These are phyloP conservation scores for Termitomyces sp. DNA, from an alignment of 768 basidiomycete species.

Conservation along the genomic window DNA sequence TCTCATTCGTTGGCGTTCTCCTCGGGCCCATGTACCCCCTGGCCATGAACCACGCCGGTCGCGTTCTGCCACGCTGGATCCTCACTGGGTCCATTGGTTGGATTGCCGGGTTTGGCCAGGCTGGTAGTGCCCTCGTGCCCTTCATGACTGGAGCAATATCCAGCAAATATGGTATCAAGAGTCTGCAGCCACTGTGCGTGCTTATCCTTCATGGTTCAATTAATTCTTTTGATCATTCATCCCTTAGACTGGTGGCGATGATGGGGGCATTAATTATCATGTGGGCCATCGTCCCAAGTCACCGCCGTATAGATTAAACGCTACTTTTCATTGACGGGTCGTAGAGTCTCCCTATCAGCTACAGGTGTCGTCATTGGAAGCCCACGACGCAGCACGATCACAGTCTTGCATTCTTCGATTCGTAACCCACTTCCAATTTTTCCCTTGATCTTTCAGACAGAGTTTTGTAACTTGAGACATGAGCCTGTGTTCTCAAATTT, in stretches of 20 bases:
- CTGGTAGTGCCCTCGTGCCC: slow-evolving; percentile 67
- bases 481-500: no score
- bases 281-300: slow-evolving; percentile 47
- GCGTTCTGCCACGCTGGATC: slow-evolving; percentile 68
- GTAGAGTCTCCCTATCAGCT: no score
- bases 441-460: no score
- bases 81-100: slow-evolving; percentile 62
- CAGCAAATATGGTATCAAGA: slow-evolving; percentile 54
- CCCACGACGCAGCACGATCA: no score
- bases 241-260: slow-evolving; percentile 50
- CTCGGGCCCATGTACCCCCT: slow-evolving; percentile 76
- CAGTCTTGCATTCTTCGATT: no score
- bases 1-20: slow-evolving; percentile 63
- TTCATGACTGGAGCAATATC: slow-evolving; percentile 72
- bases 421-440: no score
- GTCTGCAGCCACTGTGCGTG: slow-evolving; percentile 59
- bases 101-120: slow-evolving; percentile 67
- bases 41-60: slow-evolving; percentile 65
- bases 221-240: not conserved
- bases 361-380: no score
- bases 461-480: no score
- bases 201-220: not conserved
- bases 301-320: not conserved
- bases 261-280: slow-evolving; percentile 54
- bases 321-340: no score